Percentiles rank a stretch among this genome's conserved stretches.
Evolutionary conservation across 2,329 filamentous ascomycete genomes (phyloP).

Genomic region (Harringtonia aguacate): DNA sequence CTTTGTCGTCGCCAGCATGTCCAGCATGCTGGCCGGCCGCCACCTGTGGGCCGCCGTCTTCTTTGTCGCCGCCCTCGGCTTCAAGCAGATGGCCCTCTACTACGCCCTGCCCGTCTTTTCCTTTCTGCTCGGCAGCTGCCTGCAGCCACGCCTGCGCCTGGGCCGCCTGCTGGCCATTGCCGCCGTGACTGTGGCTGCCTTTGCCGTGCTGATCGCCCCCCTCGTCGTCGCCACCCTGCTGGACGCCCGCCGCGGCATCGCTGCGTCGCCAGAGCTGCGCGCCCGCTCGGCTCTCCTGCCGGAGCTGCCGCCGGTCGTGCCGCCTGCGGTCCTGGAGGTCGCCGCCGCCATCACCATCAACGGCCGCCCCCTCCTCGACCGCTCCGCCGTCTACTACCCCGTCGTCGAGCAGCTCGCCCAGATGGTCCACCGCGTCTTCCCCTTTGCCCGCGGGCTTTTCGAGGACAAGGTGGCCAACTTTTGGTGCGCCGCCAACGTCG

Average conservation of each 20-base stretch:
- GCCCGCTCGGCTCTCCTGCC: slow-evolving; percentile 42
- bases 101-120: slow-evolving; percentile 90
- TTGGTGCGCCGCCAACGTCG: slow-evolving; percentile 86
- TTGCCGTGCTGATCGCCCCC: slow-evolving; percentile 65
- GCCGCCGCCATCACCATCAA: not conserved
- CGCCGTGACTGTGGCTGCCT: slow-evolving; percentile 60
- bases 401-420: slow-evolving; percentile 70
- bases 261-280: slow-evolving; percentile 43
- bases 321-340: not conserved
- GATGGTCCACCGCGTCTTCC: slow-evolving; percentile 85
- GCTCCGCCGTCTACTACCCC: slow-evolving; percentile 59
- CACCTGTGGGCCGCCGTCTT: slow-evolving; percentile 85
- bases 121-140: slow-evolving; percentile 76
- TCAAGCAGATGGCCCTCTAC: slow-evolving; percentile 99
- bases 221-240: slow-evolving; percentile 62
- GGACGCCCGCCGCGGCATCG: slow-evolving; percentile 54
- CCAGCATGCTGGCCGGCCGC: slow-evolving; percentile 75
- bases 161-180: slow-evolving; percentile 65
- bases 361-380: not conserved
- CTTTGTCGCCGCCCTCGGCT: slow-evolving; percentile 87
- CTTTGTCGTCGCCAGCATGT: slow-evolving; percentile 74
- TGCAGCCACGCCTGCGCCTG: slow-evolving; percentile 62
- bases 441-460: slow-evolving; percentile 89
- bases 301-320: slow-evolving; percentile 49
- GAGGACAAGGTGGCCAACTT: slow-evolving; percentile 99